Percentiles rank a stretch among this genome's conserved stretches.
Evolutionary conservation across 441 rosid genomes (phyloP).

Genomic region (Rhodomyrtus psidioides): DNA sequence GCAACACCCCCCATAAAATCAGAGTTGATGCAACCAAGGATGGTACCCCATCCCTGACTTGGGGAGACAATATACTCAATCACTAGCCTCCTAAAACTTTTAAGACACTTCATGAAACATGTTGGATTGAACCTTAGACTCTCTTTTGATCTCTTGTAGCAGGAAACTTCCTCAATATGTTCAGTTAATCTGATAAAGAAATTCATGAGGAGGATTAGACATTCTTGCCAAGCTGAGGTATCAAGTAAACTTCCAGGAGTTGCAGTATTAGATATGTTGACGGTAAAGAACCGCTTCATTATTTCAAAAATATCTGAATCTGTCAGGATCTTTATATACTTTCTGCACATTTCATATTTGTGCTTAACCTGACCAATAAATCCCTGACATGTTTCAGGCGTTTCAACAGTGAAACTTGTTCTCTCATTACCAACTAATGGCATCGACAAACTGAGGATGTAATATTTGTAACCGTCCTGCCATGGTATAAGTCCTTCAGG

Average conservation of each 20-base stretch:
- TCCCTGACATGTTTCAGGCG: constrained; percentile 65
- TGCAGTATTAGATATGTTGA: too few relatives aligned
- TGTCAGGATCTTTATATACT: constrained; percentile 56
- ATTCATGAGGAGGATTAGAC: constrained; percentile 66
- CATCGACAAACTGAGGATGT: constrained; percentile 40
- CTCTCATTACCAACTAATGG: constrained; percentile 38
- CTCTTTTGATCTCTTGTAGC: constrained; percentile 22
- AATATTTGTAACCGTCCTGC: constrained; percentile 74
- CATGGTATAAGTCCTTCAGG: constrained; percentile 53
- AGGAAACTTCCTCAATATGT: constrained; percentile 64
- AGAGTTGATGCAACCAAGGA: constrained; percentile 39
- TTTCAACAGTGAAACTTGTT: constrained; percentile 33
- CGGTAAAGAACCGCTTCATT: too few relatives aligned
- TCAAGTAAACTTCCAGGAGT: constrained; percentile 52
- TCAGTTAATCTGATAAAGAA: constrained; percentile 78
- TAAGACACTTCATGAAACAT: constrained; percentile 56
- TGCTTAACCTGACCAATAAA: constrained; percentile 61
- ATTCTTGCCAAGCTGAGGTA: constrained; percentile 91
- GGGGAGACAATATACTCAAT: constrained; percentile 91
- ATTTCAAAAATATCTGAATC: too few relatives aligned
- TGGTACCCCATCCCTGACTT: constrained; percentile 77
- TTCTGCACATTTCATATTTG: constrained; percentile 47
- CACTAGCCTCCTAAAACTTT: constrained; percentile 62
- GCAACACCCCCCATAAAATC: constrained; percentile 49
- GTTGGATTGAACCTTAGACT: constrained; percentile 40